These are phyloP conservation scores for Pseudognaphalium luteoalbum DNA, from an alignment of 129 eudicot genomes.

Conservation along the genomic window DNA sequence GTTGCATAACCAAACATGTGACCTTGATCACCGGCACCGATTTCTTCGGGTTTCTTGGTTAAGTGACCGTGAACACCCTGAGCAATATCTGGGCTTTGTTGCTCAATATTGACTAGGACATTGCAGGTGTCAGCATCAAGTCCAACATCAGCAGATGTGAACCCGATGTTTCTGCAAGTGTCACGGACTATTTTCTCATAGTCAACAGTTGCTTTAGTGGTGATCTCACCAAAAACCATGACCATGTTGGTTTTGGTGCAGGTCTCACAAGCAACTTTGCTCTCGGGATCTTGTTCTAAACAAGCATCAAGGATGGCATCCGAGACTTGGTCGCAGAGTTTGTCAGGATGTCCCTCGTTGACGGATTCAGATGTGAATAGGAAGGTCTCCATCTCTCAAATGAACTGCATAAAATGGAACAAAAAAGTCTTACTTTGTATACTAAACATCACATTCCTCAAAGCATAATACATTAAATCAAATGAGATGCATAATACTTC, in stretches of 20 bases:
- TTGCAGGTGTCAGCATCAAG: slow-evolving; percentile 68
- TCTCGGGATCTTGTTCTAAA: slow-evolving; percentile 60
- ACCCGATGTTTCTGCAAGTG: slow-evolving; percentile 67
- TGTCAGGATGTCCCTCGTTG: slow-evolving; percentile 71
- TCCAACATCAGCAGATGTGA: slow-evolving; percentile 64
- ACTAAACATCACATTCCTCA: background rate
- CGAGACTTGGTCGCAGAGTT: slow-evolving; percentile 65
- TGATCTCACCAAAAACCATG: slow-evolving; percentile 67
- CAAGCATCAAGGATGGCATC: slow-evolving; percentile 71
- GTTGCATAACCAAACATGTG: slow-evolving; percentile 75
- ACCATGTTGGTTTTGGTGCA: slow-evolving; percentile 70
- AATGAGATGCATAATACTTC: background rate
- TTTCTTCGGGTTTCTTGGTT: slow-evolving; percentile 63
- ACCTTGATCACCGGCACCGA: slow-evolving; percentile 70
- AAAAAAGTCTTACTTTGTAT: slow-evolving; percentile 5
- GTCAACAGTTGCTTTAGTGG: slow-evolving; percentile 56
- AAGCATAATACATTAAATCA: background rate
- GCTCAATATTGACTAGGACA: slow-evolving; percentile 60
- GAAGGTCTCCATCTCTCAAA: slow-evolving; percentile 66
- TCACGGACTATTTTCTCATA: slow-evolving; percentile 59
- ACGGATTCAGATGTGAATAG: slow-evolving; percentile 71
- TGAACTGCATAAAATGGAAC: slow-evolving; percentile 3
- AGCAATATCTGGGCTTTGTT: slow-evolving; percentile 64
- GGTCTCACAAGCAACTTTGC: slow-evolving; percentile 66
- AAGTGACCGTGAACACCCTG: slow-evolving; percentile 73